Base-by-base conservation (phyloP, 208 protist species). In the Crithidia thermophila region DNA sequence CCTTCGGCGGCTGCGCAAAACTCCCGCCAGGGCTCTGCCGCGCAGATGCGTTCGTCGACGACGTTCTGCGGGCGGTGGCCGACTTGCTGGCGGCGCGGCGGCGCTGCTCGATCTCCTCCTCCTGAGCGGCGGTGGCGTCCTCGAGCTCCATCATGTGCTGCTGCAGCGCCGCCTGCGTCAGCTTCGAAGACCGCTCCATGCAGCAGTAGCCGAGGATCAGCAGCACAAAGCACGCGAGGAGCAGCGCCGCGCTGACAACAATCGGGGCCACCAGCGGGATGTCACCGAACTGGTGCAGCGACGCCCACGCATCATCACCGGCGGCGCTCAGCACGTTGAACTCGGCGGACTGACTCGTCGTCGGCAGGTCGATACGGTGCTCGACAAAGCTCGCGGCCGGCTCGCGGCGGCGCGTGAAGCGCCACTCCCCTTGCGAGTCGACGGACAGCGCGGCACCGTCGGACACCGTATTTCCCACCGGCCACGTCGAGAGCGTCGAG, bases 341-440 rank as follows among this genome's bases (percentile, higher is more conserved):
- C 45, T 63, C 21, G 16, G 8, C 27, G n/a, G 13, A 13, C 46
- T 42, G 55, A 21, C 6, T 42, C 4, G 20, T n/a, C 28, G 23
- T 59, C 0, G 62, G 60, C 5, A 4, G 51, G 34, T 10, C 23
- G 14, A 65, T 33, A 16, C 20, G 51, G 28, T 59, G 61, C 61
- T 75, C 69, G 10, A 75, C 37, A 10, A 65, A 63, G 55, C 52
- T 69, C 9, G 57, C 7, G 4, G 36, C 6, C 11, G 69, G 45
- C 43, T 43, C 36, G 4, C 9, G 7, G 43, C 55, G 34, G 10
- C 37, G 23, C 0, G 55, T 47, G 45, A 69, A 75, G 69, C 69
- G 61, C 69, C 69, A 75, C 47, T 69, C 61, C 0, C 69, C 69
- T 43, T 49, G 33, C 3, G 43, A 13, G 53, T 75, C 69, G 18